Conservation (phyloP, 768 basidiomycete species). For the Filobasidium floriforme region DNA sequence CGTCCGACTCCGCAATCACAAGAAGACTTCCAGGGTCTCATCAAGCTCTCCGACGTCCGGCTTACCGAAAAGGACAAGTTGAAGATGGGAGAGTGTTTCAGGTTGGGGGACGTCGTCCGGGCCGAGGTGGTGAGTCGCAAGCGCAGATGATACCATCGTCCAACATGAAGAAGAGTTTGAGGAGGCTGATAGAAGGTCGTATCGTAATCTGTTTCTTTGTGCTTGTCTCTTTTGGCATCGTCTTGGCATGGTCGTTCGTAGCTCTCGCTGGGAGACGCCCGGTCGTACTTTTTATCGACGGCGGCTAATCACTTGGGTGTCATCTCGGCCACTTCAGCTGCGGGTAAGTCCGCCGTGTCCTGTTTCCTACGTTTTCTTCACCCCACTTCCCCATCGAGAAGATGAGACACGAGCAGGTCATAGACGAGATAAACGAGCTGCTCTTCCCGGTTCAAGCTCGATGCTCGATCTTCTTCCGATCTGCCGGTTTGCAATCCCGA, state of each 20-base stretch:
- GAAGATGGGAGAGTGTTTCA: conserved; percentile 43
- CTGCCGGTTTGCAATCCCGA: no score
- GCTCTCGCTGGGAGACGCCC: conserved; percentile 45
- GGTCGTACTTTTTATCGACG: conserved; percentile 46
- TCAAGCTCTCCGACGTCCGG: conserved; percentile 42
- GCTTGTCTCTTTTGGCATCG: background rate
- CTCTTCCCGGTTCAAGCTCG: no score
- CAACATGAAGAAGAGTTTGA: background rate
- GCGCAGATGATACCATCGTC: background rate
- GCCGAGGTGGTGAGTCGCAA: conserved; percentile 40
- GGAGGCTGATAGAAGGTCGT: background rate
- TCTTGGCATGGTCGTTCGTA: no score
- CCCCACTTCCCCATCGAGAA: background rate
- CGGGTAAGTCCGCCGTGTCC: conserved; percentile 36
- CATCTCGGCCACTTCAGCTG: conserved; percentile 41
- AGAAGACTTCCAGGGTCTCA: conserved; percentile 44
- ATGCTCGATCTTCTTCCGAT: no score
- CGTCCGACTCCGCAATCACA: conserved; percentile 40
- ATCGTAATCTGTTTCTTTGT: background rate
- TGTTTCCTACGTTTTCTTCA: background rate
- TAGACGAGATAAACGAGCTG: no score
- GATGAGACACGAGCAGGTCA: background rate
- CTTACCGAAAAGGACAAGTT: conserved; percentile 31
- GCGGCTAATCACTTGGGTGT: conserved; percentile 45
- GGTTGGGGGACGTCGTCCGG: conserved; percentile 45